Base-by-base conservation (phyloP, 1,284 basidiomycete species). In the Apiotrichum akiyoshidainum region DNA sequence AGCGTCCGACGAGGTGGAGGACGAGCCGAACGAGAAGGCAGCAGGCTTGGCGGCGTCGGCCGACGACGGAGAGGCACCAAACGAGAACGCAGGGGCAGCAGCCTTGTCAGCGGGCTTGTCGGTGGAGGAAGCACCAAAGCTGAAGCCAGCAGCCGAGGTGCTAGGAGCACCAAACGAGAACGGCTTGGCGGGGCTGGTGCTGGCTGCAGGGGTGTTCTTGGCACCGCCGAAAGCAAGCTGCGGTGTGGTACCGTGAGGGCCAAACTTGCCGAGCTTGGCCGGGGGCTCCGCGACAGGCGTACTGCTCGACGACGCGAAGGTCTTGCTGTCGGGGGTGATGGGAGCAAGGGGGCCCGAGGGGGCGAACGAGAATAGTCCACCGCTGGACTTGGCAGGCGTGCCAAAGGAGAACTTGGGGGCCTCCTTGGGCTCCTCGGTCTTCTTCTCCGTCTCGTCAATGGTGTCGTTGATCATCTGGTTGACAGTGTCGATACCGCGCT, bases 231-330 rank as follows among this genome's bases (percentile, higher is more conserved):
- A 74, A 12, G 68, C 35, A 12, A 74, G 59, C 45, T 69, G 64
- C 9, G 73, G 73, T 34, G 65, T 60, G n/a, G 58, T 62, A 7
- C 73, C 73, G 22, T 68, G 70, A 4, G 70, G 71, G 14, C 72
- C 71, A 46, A 74, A 74, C 59, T 72, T 74, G 63, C 73, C 73
- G 14, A 73, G 61, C 58, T 71, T 67, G 14, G 68, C 65, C 2
- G 70, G 67, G 4, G 71, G 61, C 5, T 68, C 57, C 1, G 58
- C 45, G 9, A 46, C 54, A 14, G 64, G 44, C 2, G 65, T 58
- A 10, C 64, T 55, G 2, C 62, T 51, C 2, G 71, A 69, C 0
- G 69, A 66, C 2, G 65, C 46, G 40, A 75, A 72, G 6, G 66
- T 70, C 57, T 71, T 68, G 60, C 64, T 68, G 42, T 69, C 69